Evolutionary conservation across 78 protist genomes (phyloP).

Genomic region (Dictyostelium discoideum): dicty_2.7 NC_007090.3:3861501-3862000

Average conservation of each 20-base stretch:
- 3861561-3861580: background rate
- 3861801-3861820: background rate
- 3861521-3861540: background rate
- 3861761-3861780: background rate
- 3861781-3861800: background rate
- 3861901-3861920: conserved; percentile 99
- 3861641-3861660: background rate
- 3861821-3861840: background rate
- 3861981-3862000: conserved; percentile 97
- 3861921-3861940: conserved; percentile 98
- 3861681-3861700: background rate
- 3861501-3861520: background rate
- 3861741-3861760: background rate
- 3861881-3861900: conserved; percentile 92
- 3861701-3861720: background rate
- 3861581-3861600: background rate
- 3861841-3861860: conserved; percentile 26
- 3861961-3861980: conserved; percentile 99
- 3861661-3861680: background rate
- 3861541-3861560: background rate
- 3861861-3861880: conserved; percentile 72
- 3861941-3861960: conserved; percentile 97
- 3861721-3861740: background rate
- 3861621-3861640: background rate
- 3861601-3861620: background rate